Evolutionary conservation across 225 moss, liverwort and hornwort species (phyloP), one percentile per base, ranked within the genome.

Genomic region (Sphagnum tenellum): DNA sequence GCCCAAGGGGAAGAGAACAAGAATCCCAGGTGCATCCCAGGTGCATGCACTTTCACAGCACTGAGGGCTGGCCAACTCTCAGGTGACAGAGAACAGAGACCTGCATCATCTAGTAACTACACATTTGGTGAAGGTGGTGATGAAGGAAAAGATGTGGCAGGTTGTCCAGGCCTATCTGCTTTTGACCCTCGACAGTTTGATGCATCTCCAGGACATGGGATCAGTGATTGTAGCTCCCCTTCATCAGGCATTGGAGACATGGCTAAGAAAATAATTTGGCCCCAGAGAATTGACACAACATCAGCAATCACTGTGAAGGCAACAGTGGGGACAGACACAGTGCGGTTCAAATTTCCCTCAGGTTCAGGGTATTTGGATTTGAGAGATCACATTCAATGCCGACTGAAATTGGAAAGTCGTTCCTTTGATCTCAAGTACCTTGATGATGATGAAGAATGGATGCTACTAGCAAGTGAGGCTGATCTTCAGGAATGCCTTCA

Each of bases 361-460:
- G 81, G 64, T 66, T 71, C 79, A 0, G 75, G 85, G 0, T 93
- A 81, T 52, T 48, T 61, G 14, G 85, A 84, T 9, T 55, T 98
- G 11, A 85, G 83, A 67, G 85, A 90, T 7, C 89, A 98, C 76
- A 86, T 98, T 44, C 80, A 82, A 57, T 86, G 74, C 10, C 72
- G 98, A 61, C 75, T 98, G 74, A 88, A 90, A 64, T 65, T 89
- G 0, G 48, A 59, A 47, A 82, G 74, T 2, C 77, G 75, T 12
- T 73, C 54, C 47, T 73, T 93, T 49, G 81, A 68, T 59, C 82
- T 98, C 5, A 98, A 98, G 70, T 98, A 98, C 59, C 66, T 87
- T 3, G 98, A 98, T 61, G 98, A 98, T 59, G 98, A 98, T 48
- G 87, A 78, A 55, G 93, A 98, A 75, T 98, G 98, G 98, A 87